Percentiles rank a stretch among this genome's conserved stretches.
These are phyloP conservation scores for Cyclostephanos tholiformis DNA, from an alignment of 108 stramenopile species.

Conservation along the genomic window DNA sequence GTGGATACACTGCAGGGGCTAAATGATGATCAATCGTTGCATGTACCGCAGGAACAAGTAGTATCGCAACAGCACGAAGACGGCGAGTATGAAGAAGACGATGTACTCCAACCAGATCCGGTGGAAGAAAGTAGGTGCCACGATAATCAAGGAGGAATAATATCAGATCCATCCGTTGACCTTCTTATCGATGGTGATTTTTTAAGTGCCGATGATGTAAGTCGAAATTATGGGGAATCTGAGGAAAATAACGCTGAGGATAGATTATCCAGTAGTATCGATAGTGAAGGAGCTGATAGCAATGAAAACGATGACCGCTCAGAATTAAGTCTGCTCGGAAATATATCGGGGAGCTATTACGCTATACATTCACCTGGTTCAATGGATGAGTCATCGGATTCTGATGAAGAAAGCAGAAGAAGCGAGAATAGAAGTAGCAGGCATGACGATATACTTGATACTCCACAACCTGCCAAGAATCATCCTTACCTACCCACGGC, in stretches of 20 bases:
- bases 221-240: background rate
- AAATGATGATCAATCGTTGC: background rate
- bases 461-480: conserved; percentile 44
- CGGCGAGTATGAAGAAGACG: background rate
- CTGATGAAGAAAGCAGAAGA: conserved; percentile 10
- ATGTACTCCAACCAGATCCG: background rate
- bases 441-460: conserved; percentile 16
- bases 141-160: conserved; percentile 1
- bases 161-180: background rate
- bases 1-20: background rate
- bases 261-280: background rate
- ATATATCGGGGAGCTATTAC: background rate
- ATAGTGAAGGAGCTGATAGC: background rate
- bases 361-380: background rate
- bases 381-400: background rate
- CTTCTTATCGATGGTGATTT: background rate
- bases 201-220: background rate
- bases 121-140: conserved; percentile 3
- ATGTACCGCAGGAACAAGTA: background rate
- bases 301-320: background rate
- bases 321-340: background rate
- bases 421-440: background rate
- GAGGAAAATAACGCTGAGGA: background rate
- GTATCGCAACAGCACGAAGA: background rate
- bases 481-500: conserved; percentile 67